Base-by-base conservation (phyloP, 768 basidiomycete genomes). In the Podaxis pistillaris region DNA sequence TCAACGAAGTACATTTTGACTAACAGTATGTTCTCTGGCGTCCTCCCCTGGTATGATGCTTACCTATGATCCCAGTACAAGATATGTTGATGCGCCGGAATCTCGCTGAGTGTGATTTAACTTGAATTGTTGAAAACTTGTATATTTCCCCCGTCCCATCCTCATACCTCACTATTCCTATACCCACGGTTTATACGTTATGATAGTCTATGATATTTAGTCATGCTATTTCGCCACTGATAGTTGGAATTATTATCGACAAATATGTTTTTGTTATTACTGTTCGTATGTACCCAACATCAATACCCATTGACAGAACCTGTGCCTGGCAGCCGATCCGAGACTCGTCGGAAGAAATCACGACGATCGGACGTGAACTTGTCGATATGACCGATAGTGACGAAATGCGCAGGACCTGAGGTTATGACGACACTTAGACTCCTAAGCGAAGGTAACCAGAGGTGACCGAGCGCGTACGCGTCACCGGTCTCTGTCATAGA, bases 1-100 rank as follows among this genome's bases (percentile, higher is more conserved):
- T 82, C 84, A 15, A 89, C 87, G 26, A 74, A 79, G 62, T 69
- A 78, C 19, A 84, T 88, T 65, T 73, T 89, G 30, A 72, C 72
- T 26, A 79, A 79, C 68, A 69, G 81, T 81, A 65, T 58, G 78
- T 71, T 47, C 56, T 28, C 28, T 6, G n/a, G 12, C 17, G 17
- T 40, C 28, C 40, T 41, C 61, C 24, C 17, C n/a, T 19, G 13
- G 28, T 49, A 19, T 47, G 17, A 44, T 51, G 38, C n/a, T 60
- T 50, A 60, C 61, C n/a, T 53, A 62, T 15, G n/a, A 24, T 8
- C 22, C 2, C 60, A 83, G 81, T 83, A 50, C 77, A 76, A 66
- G 81, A 83, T 47, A 75, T 77, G 72, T 68, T 83, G 9, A 79
- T 83, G 78, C 75, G 78, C 26, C 73, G 76, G 38, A 76, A 78